These are phyloP conservation scores for Zygnema cylindricum DNA, from an alignment of 139 green algal genomes.

Conservation along the genomic window DNA sequence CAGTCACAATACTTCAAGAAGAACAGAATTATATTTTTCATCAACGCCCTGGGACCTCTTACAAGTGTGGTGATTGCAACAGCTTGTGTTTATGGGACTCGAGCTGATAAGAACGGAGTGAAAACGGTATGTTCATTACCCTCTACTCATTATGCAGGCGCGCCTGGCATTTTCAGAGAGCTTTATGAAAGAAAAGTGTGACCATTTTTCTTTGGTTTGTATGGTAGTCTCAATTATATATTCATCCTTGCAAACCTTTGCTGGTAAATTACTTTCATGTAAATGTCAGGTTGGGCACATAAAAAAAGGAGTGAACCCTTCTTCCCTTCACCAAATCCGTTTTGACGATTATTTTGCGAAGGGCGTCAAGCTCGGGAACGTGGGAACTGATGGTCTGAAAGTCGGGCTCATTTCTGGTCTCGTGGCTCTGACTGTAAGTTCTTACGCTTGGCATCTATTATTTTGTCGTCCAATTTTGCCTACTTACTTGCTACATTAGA, in stretches of 20 bases:
- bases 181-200: no score
- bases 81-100: slow-evolving; percentile 20
- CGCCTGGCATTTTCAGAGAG: no score
- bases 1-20: slow-evolving; percentile 25
- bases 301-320: slow-evolving; percentile 24
- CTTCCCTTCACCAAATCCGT: slow-evolving; percentile 19
- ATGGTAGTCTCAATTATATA: no score
- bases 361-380: not conserved
- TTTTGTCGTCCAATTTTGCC: no score
- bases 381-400: not conserved
- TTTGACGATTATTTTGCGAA: not conserved
- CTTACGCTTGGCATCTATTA: not conserved
- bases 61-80: slow-evolving; percentile 29
- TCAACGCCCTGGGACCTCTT: slow-evolving; percentile 48
- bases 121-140: not conserved
- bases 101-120: slow-evolving; percentile 25
- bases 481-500: no score
- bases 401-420: slow-evolving; percentile 24
- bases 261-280: no score
- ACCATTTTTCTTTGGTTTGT: no score
- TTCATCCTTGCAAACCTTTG: no score
- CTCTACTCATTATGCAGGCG: no score
- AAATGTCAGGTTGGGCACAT: slow-evolving; percentile 42
- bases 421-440: slow-evolving; percentile 25
- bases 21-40: slow-evolving; percentile 43